These are phyloP conservation scores for Plantago rigida DNA, from an alignment of 305 asterid species.

Conservation along the genomic window DNA sequence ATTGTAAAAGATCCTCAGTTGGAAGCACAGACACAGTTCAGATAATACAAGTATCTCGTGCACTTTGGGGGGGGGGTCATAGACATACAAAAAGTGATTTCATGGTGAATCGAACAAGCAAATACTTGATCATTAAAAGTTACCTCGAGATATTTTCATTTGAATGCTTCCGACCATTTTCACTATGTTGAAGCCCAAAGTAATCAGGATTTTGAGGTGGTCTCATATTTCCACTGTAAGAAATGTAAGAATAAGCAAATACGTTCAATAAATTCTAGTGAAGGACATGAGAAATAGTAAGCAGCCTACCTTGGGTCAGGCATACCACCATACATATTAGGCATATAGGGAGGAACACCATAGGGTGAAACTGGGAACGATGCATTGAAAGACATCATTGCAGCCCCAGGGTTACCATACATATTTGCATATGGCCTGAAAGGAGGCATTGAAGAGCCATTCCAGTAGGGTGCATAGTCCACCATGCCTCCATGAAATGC, in stretches of 20 bases:
- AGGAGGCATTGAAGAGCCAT: slow-evolving; percentile 41
- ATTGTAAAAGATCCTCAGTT: background rate
- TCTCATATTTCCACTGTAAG: slow-evolving; percentile 49
- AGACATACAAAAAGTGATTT: background rate
- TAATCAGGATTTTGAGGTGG: slow-evolving; percentile 37
- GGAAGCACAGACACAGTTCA: background rate
- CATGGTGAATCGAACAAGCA: background rate
- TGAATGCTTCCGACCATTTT: slow-evolving; percentile 41
- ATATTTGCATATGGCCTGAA: slow-evolving; percentile 44
- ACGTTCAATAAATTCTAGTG: slow-evolving; percentile 5
- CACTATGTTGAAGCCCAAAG: slow-evolving; percentile 40
- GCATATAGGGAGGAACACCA: slow-evolving; percentile 42
- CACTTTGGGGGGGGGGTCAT: background rate
- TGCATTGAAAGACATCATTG: slow-evolving; percentile 59
- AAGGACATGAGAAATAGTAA: slow-evolving; percentile 12
- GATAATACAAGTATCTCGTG: background rate
- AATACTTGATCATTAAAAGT: slow-evolving; percentile 5
- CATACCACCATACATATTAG: slow-evolving; percentile 35
- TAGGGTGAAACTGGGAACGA: slow-evolving; percentile 42
- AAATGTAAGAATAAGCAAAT: slow-evolving; percentile 21
- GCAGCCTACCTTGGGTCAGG: slow-evolving; percentile 45
- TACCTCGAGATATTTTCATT: slow-evolving; percentile 50
- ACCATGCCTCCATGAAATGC: slow-evolving; percentile 53
- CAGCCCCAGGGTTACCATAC: slow-evolving; percentile 49
- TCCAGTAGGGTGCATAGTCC: slow-evolving; percentile 62